These are phyloP conservation scores for Boletus subparvulus DNA, from an alignment of 768 basidiomycete species.

Conservation along the genomic window DNA sequence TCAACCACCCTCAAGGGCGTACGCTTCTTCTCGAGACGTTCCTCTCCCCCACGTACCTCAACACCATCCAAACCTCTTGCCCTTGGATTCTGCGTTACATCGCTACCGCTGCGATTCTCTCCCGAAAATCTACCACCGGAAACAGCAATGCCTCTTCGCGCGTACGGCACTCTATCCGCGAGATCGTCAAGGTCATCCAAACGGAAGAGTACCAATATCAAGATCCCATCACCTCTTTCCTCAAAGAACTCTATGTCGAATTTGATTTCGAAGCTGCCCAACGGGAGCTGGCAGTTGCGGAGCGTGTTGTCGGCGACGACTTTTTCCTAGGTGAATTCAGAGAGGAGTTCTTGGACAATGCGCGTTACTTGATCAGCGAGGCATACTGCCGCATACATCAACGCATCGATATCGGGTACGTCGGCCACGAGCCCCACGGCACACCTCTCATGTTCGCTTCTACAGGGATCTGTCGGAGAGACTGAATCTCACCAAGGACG, in stretches of 20 bases:
- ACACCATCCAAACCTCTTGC: conserved; percentile 94
- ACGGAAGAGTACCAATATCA: conserved; percentile 95
- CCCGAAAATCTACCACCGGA: conserved; percentile 67
- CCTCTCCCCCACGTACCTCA: conserved; percentile 94
- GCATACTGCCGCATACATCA: conserved; percentile 98
- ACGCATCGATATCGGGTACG: conserved; percentile 81
- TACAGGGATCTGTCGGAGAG: conserved; percentile 87
- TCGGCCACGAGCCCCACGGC: background rate
- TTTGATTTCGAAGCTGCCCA: conserved; percentile 98
- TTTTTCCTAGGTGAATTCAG: conserved; percentile 91
- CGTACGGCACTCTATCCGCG: conserved; percentile 84
- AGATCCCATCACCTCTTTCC: conserved; percentile 90
- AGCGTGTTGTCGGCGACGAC: conserved; percentile 83
- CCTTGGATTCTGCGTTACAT: conserved; percentile 97
- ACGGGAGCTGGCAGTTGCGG: conserved; percentile 71
- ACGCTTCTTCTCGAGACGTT: conserved; percentile 94
- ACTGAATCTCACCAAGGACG: conserved; percentile 88
- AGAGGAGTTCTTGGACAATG: conserved; percentile 96
- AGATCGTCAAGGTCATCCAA: conserved; percentile 91
- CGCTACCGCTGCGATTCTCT: conserved; percentile 88
- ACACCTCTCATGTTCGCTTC: background rate
- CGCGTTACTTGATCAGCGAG: conserved; percentile 93
- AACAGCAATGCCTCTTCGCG: conserved; percentile 56
- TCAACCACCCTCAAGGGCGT: conserved; percentile 91
- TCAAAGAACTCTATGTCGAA: conserved; percentile 91